Evolutionary conservation across 75 land plant genomes (phyloP).

Genomic region (Picea glauca): DNA sequence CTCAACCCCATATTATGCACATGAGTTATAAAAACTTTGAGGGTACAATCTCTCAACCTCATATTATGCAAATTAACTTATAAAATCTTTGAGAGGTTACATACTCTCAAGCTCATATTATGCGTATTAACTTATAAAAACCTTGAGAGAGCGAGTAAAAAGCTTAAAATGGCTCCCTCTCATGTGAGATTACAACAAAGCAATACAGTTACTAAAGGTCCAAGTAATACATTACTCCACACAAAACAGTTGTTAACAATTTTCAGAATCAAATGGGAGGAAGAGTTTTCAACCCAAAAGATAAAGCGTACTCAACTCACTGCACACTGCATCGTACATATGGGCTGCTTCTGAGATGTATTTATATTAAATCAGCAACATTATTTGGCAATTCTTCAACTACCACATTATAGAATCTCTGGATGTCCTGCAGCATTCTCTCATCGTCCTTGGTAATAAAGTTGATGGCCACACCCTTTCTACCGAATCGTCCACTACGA

Average conservation of each 20-base stretch:
- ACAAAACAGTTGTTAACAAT: background rate
- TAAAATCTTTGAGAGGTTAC: no score
- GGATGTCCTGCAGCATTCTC: slow-evolving; percentile 64
- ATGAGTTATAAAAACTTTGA: no score
- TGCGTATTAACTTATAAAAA: no score
- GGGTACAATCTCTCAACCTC: no score
- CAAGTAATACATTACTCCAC: slow-evolving; percentile 1
- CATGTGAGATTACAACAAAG: background rate
- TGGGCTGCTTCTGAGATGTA: background rate
- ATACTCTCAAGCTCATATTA: no score
- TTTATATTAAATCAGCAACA: slow-evolving; percentile 35
- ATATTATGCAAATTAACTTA: no score
- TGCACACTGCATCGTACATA: background rate
- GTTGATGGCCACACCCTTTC: slow-evolving; percentile 72
- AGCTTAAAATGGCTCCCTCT: background rate
- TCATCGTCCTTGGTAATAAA: slow-evolving; percentile 49
- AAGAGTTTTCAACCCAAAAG: background rate
- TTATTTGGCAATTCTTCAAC: slow-evolving; percentile 56
- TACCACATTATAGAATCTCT: slow-evolving; percentile 57
- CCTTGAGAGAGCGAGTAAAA: background rate
- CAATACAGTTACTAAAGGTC: background rate
- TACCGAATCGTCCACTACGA: slow-evolving; percentile 58
- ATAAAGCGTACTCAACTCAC: no score
- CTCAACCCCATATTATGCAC: no score
- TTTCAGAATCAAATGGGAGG: background rate